Evolutionary conservation across 345 rosid genomes (phyloP), one percentile per base, ranked within the genome.

Genomic region (Brassica napus): DNA sequence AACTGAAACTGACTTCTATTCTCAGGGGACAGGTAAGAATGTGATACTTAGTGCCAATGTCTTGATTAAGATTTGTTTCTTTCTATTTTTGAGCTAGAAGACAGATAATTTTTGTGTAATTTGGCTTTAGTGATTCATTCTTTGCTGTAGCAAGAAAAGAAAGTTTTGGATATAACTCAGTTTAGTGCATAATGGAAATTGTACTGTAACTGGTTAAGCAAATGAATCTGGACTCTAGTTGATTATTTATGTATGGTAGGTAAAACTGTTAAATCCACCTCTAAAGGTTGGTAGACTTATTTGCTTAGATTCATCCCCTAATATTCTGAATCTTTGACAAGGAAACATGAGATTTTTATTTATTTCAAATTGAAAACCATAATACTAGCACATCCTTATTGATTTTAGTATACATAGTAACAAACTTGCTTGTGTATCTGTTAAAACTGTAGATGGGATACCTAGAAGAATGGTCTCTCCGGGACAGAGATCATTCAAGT

Each of bases 1-100:
- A 85, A 81, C 63, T 92, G 91, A 93, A 90, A 87, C 58, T 93
- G 67, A 82, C 79, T 81, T 86, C 89, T 72, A 79, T 96, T 73
- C 87, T 96, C 70, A 85, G 78, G 83, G 94, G 90, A 64, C 97
- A 93, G 85, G 99, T 93, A 88, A 84, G 83, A 76, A 12, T 67
- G 68, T 59, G 78, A 67, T 11, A 71, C 59, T 54, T 54, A n/a
- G 61, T 10, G 72, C 8, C 18, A 42, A 18, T 68, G 23, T 42
- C 39, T 21, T 21, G 5, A 12, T 12, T 42, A 12, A 14, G 71
- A 14, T 65, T 12, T 12, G 31, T 26, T 59, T 26, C n/a, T 64
- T 68, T 30, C 57, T 62, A 15, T 8, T 44, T 72, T 66, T 58
- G 31, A 66, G 77, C 26, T 58, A 28, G 21, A 78, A 39, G 44